Base-by-base conservation (phyloP, 306 rosid species). In the Prunus salicina region DNA sequence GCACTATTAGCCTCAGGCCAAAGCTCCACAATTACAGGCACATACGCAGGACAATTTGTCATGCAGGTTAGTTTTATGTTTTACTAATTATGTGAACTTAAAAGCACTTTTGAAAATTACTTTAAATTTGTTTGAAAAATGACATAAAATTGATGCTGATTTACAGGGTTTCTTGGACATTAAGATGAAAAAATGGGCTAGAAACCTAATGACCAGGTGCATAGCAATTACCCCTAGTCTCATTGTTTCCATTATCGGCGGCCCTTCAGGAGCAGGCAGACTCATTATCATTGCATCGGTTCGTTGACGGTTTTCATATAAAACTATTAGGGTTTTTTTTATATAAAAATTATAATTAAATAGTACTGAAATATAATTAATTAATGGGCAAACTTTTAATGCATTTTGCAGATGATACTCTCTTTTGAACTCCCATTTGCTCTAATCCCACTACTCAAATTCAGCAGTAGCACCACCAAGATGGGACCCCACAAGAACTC, bases 401-500 rank as follows among this genome's bases (percentile, higher is more conserved):
- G 28, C 51, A 7, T 63, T 80, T 58, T 81, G 70, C 93, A 94
- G 98, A 94, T 91, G 97, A 87, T 94, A 69, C 97, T 94, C 78
- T 86, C 97, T 19, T 94, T 94, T 76, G 96, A 91, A 68, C 93
- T 92, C 41, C 97, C 97, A 61, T 94, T 95, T 67, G 96, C 97
- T 69, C 82, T 95, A 27, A 92, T 92, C 75, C 93, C 98, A 27
- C 97, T 92, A 14, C 97, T 94, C 25, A 94, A 92, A 72, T 94
- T 94, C 75, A 94, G 98, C 75, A 86, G 93, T 63, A 88, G 93
- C 49, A 66, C 76, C 41, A 81, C 92, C 61, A 94, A 92, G 75
- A 94, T 94, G 98, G 97, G 97, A 67, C 97, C 97, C 67, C 90
- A 92, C 88, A 89, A 87, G 90, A 94, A 94, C 79, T 92, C 89